Percentiles rank a stretch among this genome's conserved stretches.
Conservation (phyloP, 208 protist species). For the Trypanosoma lewisi region DNA sequence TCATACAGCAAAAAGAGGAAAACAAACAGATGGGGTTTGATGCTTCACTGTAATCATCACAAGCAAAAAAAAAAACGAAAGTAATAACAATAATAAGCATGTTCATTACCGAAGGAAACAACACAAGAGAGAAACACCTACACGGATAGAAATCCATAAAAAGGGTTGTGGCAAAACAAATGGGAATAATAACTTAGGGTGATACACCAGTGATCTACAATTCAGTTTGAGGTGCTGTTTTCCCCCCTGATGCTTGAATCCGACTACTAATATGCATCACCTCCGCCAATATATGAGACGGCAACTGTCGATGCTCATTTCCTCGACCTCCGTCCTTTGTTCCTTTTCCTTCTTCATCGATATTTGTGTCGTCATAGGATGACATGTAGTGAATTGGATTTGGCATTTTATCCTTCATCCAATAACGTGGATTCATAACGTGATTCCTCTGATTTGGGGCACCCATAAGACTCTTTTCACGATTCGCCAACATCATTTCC, state of each 20-base stretch:
- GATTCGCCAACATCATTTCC: slow-evolving; percentile 75
- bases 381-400: slow-evolving; percentile 26
- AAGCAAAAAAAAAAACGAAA: slow-evolving; percentile 11
- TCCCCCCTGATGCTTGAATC: not conserved
- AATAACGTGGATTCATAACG: not conserved
- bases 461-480: slow-evolving; percentile 45
- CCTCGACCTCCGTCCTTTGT: not conserved
- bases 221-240: not conserved
- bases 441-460: not conserved
- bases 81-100: not conserved
- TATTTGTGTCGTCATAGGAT: slow-evolving; percentile 1
- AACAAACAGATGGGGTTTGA: too few species aligned
- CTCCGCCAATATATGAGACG: not conserved
- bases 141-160: too few species aligned
- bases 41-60: not conserved
- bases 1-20: not conserved
- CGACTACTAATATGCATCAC: slow-evolving; percentile 9
- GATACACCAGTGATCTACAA: not conserved
- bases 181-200: not conserved
- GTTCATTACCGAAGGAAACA: too few species aligned
- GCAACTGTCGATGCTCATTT: not conserved
- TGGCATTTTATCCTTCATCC: not conserved
- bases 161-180: too few species aligned
- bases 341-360: not conserved
- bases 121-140: too few species aligned